Evolutionary conservation across 2,329 filamentous ascomycete species (phyloP).

Genomic region (Colletotrichum kahawae): DNA sequence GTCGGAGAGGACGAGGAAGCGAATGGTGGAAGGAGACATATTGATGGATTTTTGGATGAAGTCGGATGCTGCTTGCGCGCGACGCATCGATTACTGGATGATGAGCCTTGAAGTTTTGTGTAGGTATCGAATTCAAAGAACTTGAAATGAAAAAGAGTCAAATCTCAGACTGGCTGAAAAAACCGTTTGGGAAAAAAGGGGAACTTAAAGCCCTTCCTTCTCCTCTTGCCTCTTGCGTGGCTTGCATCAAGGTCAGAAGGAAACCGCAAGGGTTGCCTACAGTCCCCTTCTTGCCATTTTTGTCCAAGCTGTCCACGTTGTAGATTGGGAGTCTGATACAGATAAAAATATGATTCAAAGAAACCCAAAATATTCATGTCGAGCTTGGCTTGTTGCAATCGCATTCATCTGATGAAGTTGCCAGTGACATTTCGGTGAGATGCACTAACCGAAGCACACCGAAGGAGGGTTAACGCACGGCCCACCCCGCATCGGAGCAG

Average conservation of each 20-base stretch:
- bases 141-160: not conserved
- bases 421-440: not conserved
- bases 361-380: not conserved
- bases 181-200: not conserved
- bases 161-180: not conserved
- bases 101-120: not conserved
- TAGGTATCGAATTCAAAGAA: not conserved
- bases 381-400: not conserved
- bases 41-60: not conserved
- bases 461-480: not conserved
- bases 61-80: not conserved
- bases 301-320: not conserved
- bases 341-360: not conserved
- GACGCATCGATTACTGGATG: not conserved
- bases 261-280: not conserved
- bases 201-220: not conserved
- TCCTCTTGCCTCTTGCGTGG: not conserved
- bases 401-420: not conserved
- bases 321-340: not conserved
- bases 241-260: not conserved
- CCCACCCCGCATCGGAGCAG: conserved; percentile 5
- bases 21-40: not conserved
- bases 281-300: not conserved
- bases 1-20: not conserved
- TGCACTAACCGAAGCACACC: not conserved